Evolutionary conservation across 106 monocot genomes (phyloP).

Genomic region (Dendrobium chrysotoxum): DNA sequence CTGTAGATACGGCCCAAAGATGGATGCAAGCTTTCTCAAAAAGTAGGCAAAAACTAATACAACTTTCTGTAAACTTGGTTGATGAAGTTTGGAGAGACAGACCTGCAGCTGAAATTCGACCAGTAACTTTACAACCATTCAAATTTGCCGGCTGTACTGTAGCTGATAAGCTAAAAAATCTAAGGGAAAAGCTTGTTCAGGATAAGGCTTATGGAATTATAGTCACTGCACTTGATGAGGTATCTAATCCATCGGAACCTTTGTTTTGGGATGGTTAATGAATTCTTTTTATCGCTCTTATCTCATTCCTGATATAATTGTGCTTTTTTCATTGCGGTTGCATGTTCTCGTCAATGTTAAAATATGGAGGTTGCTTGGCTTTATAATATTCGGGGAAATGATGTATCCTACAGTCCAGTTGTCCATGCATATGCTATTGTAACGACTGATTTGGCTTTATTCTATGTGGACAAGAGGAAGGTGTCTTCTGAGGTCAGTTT

Average conservation of each 20-base stretch:
- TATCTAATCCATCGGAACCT: slow-evolving; percentile 9
- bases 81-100: slow-evolving; percentile 90
- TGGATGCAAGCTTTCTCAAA: slow-evolving; percentile 65
- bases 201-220: slow-evolving; percentile 69
- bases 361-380: slow-evolving; percentile 83
- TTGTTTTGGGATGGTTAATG: background rate
- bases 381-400: slow-evolving; percentile 88
- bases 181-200: slow-evolving; percentile 57
- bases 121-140: slow-evolving; percentile 60
- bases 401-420: slow-evolving; percentile 85
- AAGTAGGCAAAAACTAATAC: slow-evolving; percentile 70
- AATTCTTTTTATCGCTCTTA: background rate
- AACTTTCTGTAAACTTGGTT: slow-evolving; percentile 67
- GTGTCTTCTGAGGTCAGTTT: slow-evolving; percentile 70
- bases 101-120: slow-evolving; percentile 43
- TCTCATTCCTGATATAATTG: background rate
- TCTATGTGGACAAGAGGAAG: slow-evolving; percentile 94
- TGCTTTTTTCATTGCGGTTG: background rate
- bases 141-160: slow-evolving; percentile 78
- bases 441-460: slow-evolving; percentile 62
- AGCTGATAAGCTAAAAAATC: slow-evolving; percentile 66
- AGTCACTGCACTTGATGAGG: slow-evolving; percentile 89
- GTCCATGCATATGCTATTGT: slow-evolving; percentile 92
- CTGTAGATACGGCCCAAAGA: slow-evolving; percentile 79
- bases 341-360: background rate